Evolutionary conservation across 2,329 filamentous ascomycete genomes (phyloP).

Genomic region (Neopestalotiopsis sp.): DNA sequence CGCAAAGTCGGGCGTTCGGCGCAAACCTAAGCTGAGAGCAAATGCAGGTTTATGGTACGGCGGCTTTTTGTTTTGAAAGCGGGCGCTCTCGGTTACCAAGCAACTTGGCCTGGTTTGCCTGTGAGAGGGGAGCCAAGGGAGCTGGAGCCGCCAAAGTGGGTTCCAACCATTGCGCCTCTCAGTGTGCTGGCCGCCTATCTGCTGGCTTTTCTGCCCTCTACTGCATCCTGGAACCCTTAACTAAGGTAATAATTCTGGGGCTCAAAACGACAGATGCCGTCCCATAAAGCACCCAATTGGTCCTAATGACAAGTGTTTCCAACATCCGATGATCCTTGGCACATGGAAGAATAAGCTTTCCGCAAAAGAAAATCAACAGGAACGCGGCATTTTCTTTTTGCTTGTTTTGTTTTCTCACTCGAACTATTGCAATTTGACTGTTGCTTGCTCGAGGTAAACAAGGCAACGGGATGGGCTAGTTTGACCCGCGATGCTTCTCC

Average conservation of each 20-base stretch:
- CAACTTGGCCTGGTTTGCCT: neutral
- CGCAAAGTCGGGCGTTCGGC: conserved; percentile 13
- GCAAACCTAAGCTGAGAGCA: conserved; percentile 10
- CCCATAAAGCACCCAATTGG: neutral
- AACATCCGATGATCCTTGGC: neutral
- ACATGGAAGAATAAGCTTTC: neutral
- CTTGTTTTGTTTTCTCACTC: neutral
- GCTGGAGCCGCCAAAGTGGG: neutral
- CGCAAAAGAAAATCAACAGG: neutral
- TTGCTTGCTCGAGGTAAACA: neutral
- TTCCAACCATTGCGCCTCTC: neutral
- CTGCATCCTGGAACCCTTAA: neutral
- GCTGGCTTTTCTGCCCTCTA: neutral
- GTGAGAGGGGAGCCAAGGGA: neutral
- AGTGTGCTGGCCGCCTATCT: neutral
- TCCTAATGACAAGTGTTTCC: neutral
- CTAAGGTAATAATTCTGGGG: neutral
- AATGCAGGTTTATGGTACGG: neutral
- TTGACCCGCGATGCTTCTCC: neutral
- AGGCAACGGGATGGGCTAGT: neutral
- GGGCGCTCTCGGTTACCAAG: conserved; percentile 9
- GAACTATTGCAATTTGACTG: neutral
- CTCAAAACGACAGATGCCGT: neutral
- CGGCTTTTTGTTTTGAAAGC: conserved; percentile 14
- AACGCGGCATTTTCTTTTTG: neutral